Evolutionary conservation across 2,329 filamentous ascomycete species (phyloP).

Genomic region (Trichoderma atrobrunneum): DNA sequence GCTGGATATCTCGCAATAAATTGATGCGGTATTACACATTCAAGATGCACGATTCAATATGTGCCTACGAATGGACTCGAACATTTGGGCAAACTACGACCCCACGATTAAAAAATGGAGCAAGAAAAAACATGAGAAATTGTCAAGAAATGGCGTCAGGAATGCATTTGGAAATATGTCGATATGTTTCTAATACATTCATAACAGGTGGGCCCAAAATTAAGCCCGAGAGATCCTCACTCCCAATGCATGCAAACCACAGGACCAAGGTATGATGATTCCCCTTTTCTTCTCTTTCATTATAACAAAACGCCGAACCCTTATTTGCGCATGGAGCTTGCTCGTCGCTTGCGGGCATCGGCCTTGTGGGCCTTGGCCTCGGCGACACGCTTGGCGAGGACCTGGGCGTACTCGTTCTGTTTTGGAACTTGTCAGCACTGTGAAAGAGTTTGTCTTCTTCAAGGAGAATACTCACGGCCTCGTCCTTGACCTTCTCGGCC

Average conservation of each 20-base stretch:
- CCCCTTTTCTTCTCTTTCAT: conserved; percentile 32
- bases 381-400: conserved; percentile 94
- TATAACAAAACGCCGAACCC: conserved; percentile 33
- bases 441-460: too few relatives aligned
- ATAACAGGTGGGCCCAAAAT: conserved; percentile 30
- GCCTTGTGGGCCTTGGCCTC: conserved; percentile 94
- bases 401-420: conserved; percentile 93
- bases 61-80: not conserved
- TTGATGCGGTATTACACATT: not conserved
- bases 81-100: not conserved
- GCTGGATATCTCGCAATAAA: not conserved
- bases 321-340: conserved; percentile 92
- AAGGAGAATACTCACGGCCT: conserved; percentile 76
- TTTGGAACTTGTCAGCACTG: conserved; percentile 34
- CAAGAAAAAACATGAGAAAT: not conserved
- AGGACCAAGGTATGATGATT: conserved; percentile 37
- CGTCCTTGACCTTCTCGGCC: conserved; percentile 96
- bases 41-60: not conserved
- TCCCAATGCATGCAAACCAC: conserved; percentile 43
- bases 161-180: conserved; percentile 34
- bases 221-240: conserved; percentile 35
- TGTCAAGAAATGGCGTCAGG: conserved; percentile 22
- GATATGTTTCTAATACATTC: conserved; percentile 41
- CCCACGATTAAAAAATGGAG: not conserved
- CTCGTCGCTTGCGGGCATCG: conserved; percentile 94